phyloP scores from a whole-genome alignment of 2,329 filamentous ascomycete species.

The Xylaria sp. region DNA sequence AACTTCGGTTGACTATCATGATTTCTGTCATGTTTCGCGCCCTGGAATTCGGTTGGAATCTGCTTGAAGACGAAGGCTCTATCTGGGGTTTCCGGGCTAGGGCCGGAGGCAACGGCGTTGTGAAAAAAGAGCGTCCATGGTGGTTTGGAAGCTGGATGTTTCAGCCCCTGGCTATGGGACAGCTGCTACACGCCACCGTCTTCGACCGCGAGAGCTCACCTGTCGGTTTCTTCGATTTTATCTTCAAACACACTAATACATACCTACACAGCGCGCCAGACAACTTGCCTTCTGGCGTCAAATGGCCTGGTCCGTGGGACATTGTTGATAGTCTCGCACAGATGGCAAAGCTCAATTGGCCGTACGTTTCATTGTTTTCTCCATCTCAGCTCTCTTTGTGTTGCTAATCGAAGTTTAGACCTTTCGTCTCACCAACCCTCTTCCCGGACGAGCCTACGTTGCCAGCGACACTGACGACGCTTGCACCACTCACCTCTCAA shows the following conservation, averaged over 20 bases:
- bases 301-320: slow-evolving; percentile 80
- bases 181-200: slow-evolving; percentile 79
- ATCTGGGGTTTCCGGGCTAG: slow-evolving; percentile 66
- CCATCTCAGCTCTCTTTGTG: not conserved
- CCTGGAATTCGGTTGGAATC: slow-evolving; percentile 88
- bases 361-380: slow-evolving; percentile 63
- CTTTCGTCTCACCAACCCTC: slow-evolving; percentile 85
- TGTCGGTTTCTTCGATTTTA: slow-evolving; percentile 57
- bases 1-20: slow-evolving; percentile 77
- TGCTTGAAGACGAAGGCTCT: slow-evolving; percentile 77
- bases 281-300: slow-evolving; percentile 71
- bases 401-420: slow-evolving; percentile 56
- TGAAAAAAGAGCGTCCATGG: slow-evolving; percentile 75
- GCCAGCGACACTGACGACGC: slow-evolving; percentile 70
- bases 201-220: slow-evolving; percentile 77
- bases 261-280: slow-evolving; percentile 81
- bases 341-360: slow-evolving; percentile 86
- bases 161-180: slow-evolving; percentile 79
- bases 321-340: slow-evolving; percentile 84
- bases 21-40: slow-evolving; percentile 85
- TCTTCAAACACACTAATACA: slow-evolving; percentile 78
- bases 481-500: slow-evolving; percentile 81
- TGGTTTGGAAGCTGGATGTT: slow-evolving; percentile 89
- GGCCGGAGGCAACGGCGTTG: slow-evolving; percentile 56
- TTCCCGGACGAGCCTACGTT: slow-evolving; percentile 79